Evolutionary conservation across 2,329 filamentous ascomycete genomes (phyloP).

Genomic region (Talaromyces amestolkiae): DNA sequence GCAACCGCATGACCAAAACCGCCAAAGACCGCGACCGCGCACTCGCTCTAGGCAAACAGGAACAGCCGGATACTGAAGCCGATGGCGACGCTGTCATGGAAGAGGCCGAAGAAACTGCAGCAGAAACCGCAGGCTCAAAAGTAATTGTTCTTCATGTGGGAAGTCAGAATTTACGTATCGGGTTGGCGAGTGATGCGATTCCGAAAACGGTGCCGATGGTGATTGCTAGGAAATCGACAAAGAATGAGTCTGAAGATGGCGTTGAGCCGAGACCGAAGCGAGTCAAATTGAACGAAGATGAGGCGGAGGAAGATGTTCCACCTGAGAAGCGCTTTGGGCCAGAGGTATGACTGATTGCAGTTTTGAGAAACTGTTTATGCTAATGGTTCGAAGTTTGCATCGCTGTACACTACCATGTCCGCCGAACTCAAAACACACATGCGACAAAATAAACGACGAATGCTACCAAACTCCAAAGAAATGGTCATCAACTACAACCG

Average conservation of each 20-base stretch:
- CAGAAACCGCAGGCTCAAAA: conserved; percentile 73
- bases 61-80: conserved; percentile 55
- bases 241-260: conserved; percentile 76
- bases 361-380: not conserved
- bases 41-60: conserved; percentile 66
- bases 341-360: conserved; percentile 56
- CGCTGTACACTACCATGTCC: conserved; percentile 74
- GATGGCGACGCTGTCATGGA: conserved; percentile 58
- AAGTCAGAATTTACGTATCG: conserved; percentile 91
- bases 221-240: conserved; percentile 73
- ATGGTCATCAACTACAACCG: conserved; percentile 93
- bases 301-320: conserved; percentile 37
- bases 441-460: conserved; percentile 89
- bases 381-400: conserved; percentile 49
- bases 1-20: conserved; percentile 77
- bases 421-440: conserved; percentile 85
- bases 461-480: conserved; percentile 96
- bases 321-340: conserved; percentile 83
- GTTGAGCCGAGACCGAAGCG: conserved; percentile 73
- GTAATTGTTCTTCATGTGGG: conserved; percentile 94
- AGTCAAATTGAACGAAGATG: conserved; percentile 56
- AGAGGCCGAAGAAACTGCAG: conserved; percentile 53
- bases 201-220: conserved; percentile 94
- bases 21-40: conserved; percentile 86
- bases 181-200: conserved; percentile 90